A percentile compares a stretch with the other conserved stretches of the same genome.
Conservation (phyloP, 2,329 filamentous ascomycete species). For the Colletotrichum tanaceti region DNA sequence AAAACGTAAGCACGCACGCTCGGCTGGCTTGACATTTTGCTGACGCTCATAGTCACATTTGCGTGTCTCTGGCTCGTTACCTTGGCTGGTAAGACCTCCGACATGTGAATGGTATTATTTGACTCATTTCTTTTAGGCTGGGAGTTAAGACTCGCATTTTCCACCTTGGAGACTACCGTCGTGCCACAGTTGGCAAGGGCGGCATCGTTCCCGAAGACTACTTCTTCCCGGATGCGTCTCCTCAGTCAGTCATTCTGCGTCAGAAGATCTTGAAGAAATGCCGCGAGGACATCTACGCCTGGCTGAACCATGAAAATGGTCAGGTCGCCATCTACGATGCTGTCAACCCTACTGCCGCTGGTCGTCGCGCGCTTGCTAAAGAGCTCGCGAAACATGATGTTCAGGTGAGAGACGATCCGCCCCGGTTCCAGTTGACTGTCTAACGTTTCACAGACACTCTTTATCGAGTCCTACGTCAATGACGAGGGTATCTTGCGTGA, state of each 20-base stretch:
- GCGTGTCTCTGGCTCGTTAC: conserved; percentile 93
- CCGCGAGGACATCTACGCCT: conserved; percentile 95
- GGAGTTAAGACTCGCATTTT: conserved; percentile 99
- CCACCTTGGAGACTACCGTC: conserved; percentile 94
- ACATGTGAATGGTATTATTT: conserved; percentile 35
- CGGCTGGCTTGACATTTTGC: neutral
- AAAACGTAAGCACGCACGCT: conserved; percentile 76
- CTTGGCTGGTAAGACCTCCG: conserved; percentile 78
- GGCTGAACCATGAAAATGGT: conserved; percentile 96
- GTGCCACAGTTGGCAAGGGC: conserved; percentile 86
- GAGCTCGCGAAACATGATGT: conserved; percentile 99
- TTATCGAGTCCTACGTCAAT: conserved; percentile 95
- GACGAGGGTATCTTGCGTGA: conserved; percentile 94
- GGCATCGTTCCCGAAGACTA: conserved; percentile 94
- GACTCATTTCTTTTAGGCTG: conserved; percentile 66
- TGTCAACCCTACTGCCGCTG: conserved; percentile 89
- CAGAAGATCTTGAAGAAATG: conserved; percentile 99
- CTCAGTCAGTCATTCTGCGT: conserved; percentile 89
- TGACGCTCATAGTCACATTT: conserved; percentile 76
- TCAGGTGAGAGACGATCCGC: conserved; percentile 66
- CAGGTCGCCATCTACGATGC: conserved; percentile 99
- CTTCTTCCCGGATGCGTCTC: conserved; percentile 95
- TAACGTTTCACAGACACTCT: conserved; percentile 76
- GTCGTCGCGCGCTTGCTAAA: conserved; percentile 86
- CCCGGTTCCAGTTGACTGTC: neutral